Percentiles rank a stretch among this genome's conserved stretches.
Conservation (phyloP, 805 yeast species). For the Maudiozyma barnettii region DNA sequence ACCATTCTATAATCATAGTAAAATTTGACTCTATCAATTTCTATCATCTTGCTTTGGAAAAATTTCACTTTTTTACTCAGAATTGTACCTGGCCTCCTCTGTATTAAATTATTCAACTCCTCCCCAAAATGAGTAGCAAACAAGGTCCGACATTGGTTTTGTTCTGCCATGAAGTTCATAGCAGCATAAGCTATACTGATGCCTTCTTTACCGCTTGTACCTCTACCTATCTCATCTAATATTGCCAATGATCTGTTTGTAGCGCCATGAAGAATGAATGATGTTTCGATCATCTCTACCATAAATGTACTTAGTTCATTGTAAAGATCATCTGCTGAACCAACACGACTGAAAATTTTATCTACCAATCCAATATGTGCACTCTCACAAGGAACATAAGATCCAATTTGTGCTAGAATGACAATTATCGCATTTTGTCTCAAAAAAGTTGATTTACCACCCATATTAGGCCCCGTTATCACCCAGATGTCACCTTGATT, state of each 20-base stretch:
- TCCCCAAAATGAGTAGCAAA: conserved; percentile 83
- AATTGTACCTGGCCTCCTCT: conserved; percentile 19
- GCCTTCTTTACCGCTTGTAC: conserved; percentile 81
- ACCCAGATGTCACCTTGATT: conserved; percentile 36
- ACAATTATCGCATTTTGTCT: conserved; percentile 63
- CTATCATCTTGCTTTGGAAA: conserved; percentile 21
- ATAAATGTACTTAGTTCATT: conserved; percentile 81
- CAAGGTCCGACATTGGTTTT: conserved; percentile 59
- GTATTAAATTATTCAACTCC: conserved; percentile 39
- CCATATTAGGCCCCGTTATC: conserved; percentile 89
- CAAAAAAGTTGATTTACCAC: conserved; percentile 70
- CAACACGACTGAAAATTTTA: conserved; percentile 68
- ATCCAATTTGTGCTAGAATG: conserved; percentile 66
- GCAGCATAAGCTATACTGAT: conserved; percentile 77
- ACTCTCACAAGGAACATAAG: conserved; percentile 55
- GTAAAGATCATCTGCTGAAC: conserved; percentile 75
- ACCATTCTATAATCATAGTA: conserved; percentile 44
- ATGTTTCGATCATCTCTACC: conserved; percentile 87
- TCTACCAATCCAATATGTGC: conserved; percentile 70
- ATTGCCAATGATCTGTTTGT: conserved; percentile 63
- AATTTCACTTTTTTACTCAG: conserved; percentile 12
- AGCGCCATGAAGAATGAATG: conserved; percentile 55
- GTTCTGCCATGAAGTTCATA: conserved; percentile 42
- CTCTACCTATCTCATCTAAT: conserved; percentile 83
- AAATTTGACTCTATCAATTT: conserved; percentile 18